A percentile compares a stretch with the other conserved stretches of the same genome.
These are phyloP conservation scores for Amanita pallidorosea DNA, from an alignment of 768 basidiomycete genomes.

Conservation along the genomic window DNA sequence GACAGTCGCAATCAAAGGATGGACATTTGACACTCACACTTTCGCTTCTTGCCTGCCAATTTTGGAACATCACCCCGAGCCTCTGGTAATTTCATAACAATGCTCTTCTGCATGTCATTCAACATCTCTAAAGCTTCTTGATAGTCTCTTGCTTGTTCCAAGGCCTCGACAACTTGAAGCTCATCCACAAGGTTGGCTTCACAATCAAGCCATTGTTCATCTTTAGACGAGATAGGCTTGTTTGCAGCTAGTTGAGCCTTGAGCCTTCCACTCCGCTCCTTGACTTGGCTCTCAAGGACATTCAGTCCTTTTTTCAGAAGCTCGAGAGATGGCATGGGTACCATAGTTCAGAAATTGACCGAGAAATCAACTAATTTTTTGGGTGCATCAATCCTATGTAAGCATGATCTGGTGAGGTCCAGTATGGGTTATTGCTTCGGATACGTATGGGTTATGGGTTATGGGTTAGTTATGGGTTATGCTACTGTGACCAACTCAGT, in stretches of 20 bases:
- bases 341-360: slow-evolving; percentile 1
- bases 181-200: no score
- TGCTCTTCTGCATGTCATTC: no score
- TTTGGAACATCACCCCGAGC: no score
- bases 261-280: neutral
- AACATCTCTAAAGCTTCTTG: no score
- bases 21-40: no score
- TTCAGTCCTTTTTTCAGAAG: slow-evolving; percentile 5
- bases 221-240: neutral
- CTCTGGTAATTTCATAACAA: no score
- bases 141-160: no score
- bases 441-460: slow-evolving; percentile 2
- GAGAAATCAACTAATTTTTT: neutral
- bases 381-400: slow-evolving; percentile 1
- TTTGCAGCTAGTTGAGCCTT: neutral
- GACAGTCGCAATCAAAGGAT: no score
- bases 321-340: neutral
- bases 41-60: no score
- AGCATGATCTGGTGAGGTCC: slow-evolving; percentile 1
- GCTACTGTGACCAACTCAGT: neutral
- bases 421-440: neutral
- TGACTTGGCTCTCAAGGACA: slow-evolving; percentile 1
- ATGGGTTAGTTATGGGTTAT: neutral
- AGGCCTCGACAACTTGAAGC: no score
- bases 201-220: no score